Evolutionary conservation across 768 basidiomycete genomes (phyloP).

Genomic region (Mycena indigotica): DNA sequence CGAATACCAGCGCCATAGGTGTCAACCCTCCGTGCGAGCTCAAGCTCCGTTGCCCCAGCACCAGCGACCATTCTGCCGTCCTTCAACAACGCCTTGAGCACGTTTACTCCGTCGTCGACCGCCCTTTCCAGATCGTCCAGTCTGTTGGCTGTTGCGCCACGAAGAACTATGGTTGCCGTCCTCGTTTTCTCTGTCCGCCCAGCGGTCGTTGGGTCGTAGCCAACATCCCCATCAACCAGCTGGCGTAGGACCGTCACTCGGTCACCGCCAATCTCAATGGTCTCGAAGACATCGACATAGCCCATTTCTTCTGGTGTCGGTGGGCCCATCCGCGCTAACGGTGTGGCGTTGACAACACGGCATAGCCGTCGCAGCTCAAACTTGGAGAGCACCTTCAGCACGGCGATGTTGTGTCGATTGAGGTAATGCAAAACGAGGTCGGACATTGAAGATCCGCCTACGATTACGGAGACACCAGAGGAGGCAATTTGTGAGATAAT

Average conservation of each 20-base stretch:
- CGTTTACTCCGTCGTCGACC: conserved; percentile 95
- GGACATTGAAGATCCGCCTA: conserved; percentile 90
- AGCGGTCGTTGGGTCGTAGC: conserved; percentile 51
- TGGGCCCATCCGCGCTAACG: conserved; percentile 92
- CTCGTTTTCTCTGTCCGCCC: conserved; percentile 66
- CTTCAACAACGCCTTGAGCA: conserved; percentile 89
- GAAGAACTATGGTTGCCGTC: conserved; percentile 92
- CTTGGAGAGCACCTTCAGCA: conserved; percentile 96
- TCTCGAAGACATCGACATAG: conserved; percentile 91
- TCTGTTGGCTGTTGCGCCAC: conserved; percentile 93
- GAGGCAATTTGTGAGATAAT: conserved; percentile 97
- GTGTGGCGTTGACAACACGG: conserved; percentile 94
- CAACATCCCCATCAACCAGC: conserved; percentile 64
- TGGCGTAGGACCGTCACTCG: conserved; percentile 96
- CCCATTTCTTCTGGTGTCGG: conserved; percentile 97
- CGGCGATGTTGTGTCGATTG: conserved; percentile 89
- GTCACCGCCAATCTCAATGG: conserved; percentile 94
- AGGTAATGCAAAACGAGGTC: conserved; percentile 98
- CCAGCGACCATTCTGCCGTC: conserved; percentile 90
- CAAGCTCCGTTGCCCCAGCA: conserved; percentile 92
- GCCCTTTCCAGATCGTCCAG: conserved; percentile 96
- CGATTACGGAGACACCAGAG: conserved; percentile 90
- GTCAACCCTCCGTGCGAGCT: conserved; percentile 84
- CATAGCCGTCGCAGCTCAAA: conserved; percentile 94
- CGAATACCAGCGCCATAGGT: conserved; percentile 85